Base-by-base conservation (phyloP, 495 filamentous ascomycete genomes). In the Aspergillus sclerotiicarbonarius region DNA sequence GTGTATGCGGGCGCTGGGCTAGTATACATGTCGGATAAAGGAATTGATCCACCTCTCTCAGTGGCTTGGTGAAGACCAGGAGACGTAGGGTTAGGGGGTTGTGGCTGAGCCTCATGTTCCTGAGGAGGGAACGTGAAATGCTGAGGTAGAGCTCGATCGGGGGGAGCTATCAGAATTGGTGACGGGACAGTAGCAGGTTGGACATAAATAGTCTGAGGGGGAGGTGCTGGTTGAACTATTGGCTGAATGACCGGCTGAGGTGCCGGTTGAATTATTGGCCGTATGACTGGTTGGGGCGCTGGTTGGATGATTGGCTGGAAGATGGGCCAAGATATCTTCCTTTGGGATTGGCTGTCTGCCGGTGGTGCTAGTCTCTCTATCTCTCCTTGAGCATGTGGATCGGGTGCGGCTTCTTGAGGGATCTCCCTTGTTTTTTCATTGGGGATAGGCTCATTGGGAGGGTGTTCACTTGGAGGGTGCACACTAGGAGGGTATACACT, bases 41-140 rank as follows among this genome's bases (percentile, higher is more conserved):
- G 79, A 30, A 84, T 81, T 0, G 70, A 75, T 19, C 78, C 74
- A 6, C 64, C 63, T 19, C 71, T 68, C 16, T 69, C 71, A 44
- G 80, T 76, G 10, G 70, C 69, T 19, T 67, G 66, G 52, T 78
- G 75, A 37, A 76, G 67, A 0, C 67, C 75, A 0, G 78, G 76
- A 20, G 77, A 77, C 1, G 71, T 66, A 8, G 74, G 76, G 35
- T 69, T 67, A 21, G 74, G 71, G 37, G 62, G 51, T 5, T 58
- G 56, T 3, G 59, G 60, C 10, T 68, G 68, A 1, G 48, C 56
- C 1, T 57, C 53, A 19, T 62, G 57, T 9, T 46, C 50, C 18
- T 71, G 61, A 19, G 74, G 67, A 41, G 67, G 63, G 0, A 74
- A 57, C 2, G 69, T 67, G 16, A 72, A 50, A 49, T 67, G 71